Conservation (phyloP, 2,329 filamentous ascomycete genomes). For the Trichoderma lentiforme region DNA sequence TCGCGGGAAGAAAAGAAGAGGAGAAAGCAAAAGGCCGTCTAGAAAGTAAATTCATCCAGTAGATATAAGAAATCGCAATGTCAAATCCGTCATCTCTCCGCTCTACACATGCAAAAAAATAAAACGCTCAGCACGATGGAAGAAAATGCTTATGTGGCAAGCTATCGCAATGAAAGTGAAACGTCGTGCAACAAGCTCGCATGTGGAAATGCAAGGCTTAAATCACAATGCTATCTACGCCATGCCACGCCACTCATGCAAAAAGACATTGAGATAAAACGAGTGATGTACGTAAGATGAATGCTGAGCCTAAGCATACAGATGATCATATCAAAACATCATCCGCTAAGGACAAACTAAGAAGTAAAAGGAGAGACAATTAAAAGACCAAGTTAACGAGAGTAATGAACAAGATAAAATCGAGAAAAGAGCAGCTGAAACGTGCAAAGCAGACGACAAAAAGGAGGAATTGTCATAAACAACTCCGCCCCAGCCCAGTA, state of each 20-base stretch:
- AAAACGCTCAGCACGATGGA: not conserved
- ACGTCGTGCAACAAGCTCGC: not conserved
- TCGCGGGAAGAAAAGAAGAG: constrained; percentile 32
- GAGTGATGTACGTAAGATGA: not conserved
- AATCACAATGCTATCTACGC: not conserved
- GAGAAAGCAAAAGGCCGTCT: constrained; percentile 4
- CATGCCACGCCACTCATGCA: not conserved
- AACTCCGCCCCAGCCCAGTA: not conserved
- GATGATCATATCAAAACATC: not conserved
- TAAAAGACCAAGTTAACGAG: not conserved
- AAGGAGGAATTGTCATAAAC: not conserved
- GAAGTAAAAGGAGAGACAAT: not conserved
- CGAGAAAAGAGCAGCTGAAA: not conserved
- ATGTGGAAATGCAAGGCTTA: not conserved
- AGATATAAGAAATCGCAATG: not conserved
- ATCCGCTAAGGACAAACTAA: not conserved
- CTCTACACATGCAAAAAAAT: not conserved
- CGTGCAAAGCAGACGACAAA: not conserved
- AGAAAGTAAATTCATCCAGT: not conserved
- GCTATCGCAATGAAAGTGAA: not conserved
- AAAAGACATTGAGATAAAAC: not conserved
- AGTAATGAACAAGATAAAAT: not conserved
- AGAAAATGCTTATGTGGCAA: not conserved
- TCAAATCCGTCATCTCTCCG: not conserved
- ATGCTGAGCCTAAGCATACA: constrained; percentile 1